Evolutionary conservation across 805 yeast species (phyloP), one percentile per base, ranked within the genome.

Genomic region (Tetrapisispora nanseiensis): DNA sequence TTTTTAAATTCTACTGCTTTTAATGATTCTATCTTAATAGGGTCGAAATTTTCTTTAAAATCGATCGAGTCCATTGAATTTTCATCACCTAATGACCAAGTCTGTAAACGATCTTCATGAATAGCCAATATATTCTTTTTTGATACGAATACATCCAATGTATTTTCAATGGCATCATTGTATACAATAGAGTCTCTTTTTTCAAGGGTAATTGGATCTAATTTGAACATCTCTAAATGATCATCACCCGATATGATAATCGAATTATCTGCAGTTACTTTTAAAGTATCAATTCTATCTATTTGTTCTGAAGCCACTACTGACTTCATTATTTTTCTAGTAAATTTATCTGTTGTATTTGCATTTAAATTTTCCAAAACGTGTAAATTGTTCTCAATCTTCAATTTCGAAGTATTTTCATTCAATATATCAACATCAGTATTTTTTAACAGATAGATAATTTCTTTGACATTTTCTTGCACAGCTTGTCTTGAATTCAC

Each of bases 381-480:
- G 40, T 61, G 63, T 18, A 54, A 37, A 1, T 43, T 41, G 4
- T 27, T 24, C 22, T 46, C 49, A 29, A 30, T 19, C 7, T 37
- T 29, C 18, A 21, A 6, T 3, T 28, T 24, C 3, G 22, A n/a
- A 7, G 23, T 18, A 28, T 49, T 52, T 8, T 50, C 55, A 34
- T 49, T 52, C 19, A 56, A 33, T 3, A 57, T 40, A 7, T 52
- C 51, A 3, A 55, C 42, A 39, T 52, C 51, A 10, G 63, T 60
- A 36, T 57, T 52, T 45, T 58, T 57, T 39, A 61, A 45, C n/a
- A 61, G 44, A 36, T 60, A 57, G 1, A 60, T 54, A 22, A 61
- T 60, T 40, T 61, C 66, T 37, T 57, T 61, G 2, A 61, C 63
- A 31, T 55, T 61, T 34, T 60, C 63, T 44, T 59, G 63, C 2